These are phyloP conservation scores for Pseudophaeomoniella oleicola DNA, from an alignment of 2,329 filamentous ascomycete genomes.

Conservation along the genomic window DNA sequence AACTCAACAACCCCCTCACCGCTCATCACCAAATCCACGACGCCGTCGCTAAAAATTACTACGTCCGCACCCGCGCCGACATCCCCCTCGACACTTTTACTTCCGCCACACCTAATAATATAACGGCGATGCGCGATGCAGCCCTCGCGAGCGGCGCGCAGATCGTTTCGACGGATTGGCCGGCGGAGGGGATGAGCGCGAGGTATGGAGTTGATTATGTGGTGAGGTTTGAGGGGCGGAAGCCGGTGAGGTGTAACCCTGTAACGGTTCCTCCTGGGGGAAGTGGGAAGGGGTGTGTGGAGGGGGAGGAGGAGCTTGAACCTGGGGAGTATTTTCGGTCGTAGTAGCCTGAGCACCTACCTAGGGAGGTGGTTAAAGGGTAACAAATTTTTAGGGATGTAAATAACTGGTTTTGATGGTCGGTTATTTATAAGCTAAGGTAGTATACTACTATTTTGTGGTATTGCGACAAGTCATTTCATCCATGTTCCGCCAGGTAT, in stretches of 20 bases:
- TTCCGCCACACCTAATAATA: too few species aligned
- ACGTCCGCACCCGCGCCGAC: not conserved
- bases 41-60: not conserved
- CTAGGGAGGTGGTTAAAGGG: too few species aligned
- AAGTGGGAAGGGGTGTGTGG: too few species aligned
- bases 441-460: too few species aligned
- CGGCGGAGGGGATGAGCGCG: not conserved
- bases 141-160: not conserved
- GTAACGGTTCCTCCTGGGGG: not conserved
- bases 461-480: too few species aligned
- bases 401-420: too few species aligned
- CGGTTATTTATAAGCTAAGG: too few species aligned
- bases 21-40: not conserved
- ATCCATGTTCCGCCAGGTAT: too few species aligned
- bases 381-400: too few species aligned
- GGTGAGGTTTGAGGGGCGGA: not conserved
- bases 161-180: not conserved
- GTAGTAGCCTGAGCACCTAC: too few species aligned
- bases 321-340: too few species aligned
- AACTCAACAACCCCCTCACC: not conserved
- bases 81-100: not conserved
- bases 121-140: not conserved
- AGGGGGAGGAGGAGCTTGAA: too few species aligned
- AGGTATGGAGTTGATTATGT: not conserved
- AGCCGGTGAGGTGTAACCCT: not conserved